Evolutionary conservation across 345 rosid genomes (phyloP).

Genomic region (Syzygium oleosum): DNA sequence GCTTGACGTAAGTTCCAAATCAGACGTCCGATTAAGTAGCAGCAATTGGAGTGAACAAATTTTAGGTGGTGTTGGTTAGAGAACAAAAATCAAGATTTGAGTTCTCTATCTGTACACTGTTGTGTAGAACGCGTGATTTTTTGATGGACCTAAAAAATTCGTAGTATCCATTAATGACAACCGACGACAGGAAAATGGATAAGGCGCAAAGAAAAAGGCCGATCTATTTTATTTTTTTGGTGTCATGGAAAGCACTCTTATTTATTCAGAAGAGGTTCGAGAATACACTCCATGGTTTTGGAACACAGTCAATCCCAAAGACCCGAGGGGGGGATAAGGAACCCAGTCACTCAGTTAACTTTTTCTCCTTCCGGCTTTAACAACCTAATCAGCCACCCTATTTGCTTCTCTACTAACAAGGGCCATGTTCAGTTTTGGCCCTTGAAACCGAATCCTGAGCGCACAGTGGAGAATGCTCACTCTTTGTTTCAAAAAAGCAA

Average conservation of each 20-base stretch:
- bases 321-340: too few relatives aligned
- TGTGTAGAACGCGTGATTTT: neutral
- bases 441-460: too few relatives aligned
- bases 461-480: too few relatives aligned
- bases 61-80: neutral
- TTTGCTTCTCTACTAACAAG: too few relatives aligned
- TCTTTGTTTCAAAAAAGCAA: too few relatives aligned
- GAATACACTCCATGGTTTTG: neutral
- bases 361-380: too few relatives aligned
- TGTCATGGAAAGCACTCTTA: neutral
- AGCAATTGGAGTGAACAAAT: neutral
- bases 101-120: neutral
- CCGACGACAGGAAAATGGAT: neutral
- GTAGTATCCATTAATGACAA: neutral
- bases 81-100: neutral
- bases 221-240: neutral
- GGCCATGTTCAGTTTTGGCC: too few relatives aligned
- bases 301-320: too few relatives aligned
- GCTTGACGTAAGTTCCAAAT: neutral
- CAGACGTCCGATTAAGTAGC: neutral
- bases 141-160: neutral
- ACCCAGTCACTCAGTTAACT: too few relatives aligned
- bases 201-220: neutral
- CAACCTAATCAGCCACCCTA: too few relatives aligned
- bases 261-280: neutral